phyloP scores from a whole-genome alignment of 2,329 filamentous ascomycete species.

The Colletotrichum sidae region DNA sequence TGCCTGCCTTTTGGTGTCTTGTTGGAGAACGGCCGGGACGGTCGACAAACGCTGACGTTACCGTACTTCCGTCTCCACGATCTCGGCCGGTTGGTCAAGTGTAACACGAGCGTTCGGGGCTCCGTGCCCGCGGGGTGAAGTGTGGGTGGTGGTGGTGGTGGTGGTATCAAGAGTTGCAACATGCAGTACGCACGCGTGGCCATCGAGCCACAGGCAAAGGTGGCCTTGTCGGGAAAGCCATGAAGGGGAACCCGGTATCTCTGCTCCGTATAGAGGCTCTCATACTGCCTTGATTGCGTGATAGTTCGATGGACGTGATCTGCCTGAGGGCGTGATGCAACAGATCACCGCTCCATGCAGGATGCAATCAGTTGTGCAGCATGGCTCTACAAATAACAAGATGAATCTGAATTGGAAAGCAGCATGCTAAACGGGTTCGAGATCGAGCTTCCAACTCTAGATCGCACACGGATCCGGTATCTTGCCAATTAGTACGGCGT shows the following conservation, averaged over 20 bases:
- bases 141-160: conserved; percentile 16
- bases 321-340: conserved; percentile 3
- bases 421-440: conserved; percentile 9
- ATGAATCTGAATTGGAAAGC: conserved; percentile 5
- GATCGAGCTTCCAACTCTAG: conserved; percentile 18
- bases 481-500: neutral
- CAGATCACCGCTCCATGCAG: conserved; percentile 15
- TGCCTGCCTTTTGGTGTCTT: conserved; percentile 10
- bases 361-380: conserved; percentile 10
- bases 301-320: conserved; percentile 13
- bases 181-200: too few relatives aligned
- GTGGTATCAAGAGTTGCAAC: conserved; percentile 1
- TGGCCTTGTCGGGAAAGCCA: conserved; percentile 13
- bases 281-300: too few relatives aligned
- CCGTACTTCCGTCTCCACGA: conserved; percentile 29
- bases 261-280: too few relatives aligned
- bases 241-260: conserved; percentile 10
- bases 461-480: conserved; percentile 22
- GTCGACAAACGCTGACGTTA: conserved; percentile 29
- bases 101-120: conserved; percentile 25
- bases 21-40: conserved; percentile 7
- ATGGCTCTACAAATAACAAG: neutral
- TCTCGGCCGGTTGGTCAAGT: conserved; percentile 32
- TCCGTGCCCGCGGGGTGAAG: conserved; percentile 21
- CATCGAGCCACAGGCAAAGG: too few relatives aligned